Conservation (phyloP, 441 rosid genomes). For the Adansonia madagascariensis region DNA sequence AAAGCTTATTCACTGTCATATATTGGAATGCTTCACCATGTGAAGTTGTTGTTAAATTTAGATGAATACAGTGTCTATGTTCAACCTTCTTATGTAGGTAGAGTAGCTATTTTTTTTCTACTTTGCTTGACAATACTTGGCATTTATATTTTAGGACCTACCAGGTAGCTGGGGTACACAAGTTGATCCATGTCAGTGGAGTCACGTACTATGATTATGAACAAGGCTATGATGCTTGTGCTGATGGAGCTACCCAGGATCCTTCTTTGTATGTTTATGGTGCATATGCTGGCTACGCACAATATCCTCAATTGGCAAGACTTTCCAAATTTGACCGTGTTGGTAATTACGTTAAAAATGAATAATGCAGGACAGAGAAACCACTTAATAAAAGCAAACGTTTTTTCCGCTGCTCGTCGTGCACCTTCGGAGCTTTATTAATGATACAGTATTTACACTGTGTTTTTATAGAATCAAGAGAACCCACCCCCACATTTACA, state of each 20-base stretch:
- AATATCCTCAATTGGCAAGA: constrained; percentile 80
- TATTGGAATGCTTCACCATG: no score
- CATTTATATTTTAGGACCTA: constrained; percentile 52
- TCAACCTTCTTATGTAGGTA: constrained; percentile 14
- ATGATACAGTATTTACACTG: not conserved
- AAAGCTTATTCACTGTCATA: not conserved
- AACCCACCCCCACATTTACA: not conserved
- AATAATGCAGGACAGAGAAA: not conserved
- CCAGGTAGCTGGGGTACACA: constrained; percentile 65
- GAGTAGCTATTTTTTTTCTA: not conserved
- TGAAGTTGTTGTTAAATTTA: not conserved
- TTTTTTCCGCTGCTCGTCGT: not conserved
- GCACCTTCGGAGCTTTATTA: not conserved
- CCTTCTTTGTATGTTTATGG: constrained; percentile 85
- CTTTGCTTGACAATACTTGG: constrained; percentile 31
- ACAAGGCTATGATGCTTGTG: constrained; percentile 91
- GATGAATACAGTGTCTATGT: not conserved
- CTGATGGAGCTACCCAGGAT: constrained; percentile 76
- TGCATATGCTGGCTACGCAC: constrained; percentile 87
- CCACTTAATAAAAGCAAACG: not conserved
- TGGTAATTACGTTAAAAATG: not conserved
- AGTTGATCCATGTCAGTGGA: constrained; percentile 87
- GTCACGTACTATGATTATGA: constrained; percentile 85
- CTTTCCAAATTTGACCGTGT: not conserved
- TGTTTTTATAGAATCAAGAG: not conserved